Evolutionary conservation across 768 basidiomycete genomes (phyloP), one percentile per base, ranked within the genome.

Genomic region (Strobilomyces confusus): DNA sequence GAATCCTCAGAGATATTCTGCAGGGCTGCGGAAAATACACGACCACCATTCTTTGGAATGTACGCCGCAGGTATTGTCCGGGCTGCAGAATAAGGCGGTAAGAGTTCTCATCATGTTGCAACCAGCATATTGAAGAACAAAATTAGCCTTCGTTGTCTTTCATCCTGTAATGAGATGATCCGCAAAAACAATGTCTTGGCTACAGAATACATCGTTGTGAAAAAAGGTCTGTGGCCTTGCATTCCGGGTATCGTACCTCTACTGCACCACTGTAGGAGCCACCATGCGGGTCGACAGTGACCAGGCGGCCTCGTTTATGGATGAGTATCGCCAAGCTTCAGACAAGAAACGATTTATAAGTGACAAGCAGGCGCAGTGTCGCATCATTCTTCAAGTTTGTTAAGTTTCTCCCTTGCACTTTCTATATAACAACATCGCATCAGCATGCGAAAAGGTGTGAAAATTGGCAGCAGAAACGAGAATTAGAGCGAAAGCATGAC

Each of bases 11-110:
- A 40, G 5, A 15, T 20, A 19, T n/a, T 7, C 12, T 8, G 20
- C 25, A 59, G 59, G 19, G 42, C 6, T 61, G 58, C 34, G 54
- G 49, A 19, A 56, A 51, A 36, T 33, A 34, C 2, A 22, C 46
- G 1, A 38, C 9, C 17, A 29, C 11, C 0, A 15, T 56, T n/a
- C 15, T 53, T 25, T 60, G 59, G 52, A 33, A 20, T 0, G 26
- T 59, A 7, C 58, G 54, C n/a, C 59, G 46, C 32, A 58, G 56
- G 37, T 62, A 54, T 38, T 61, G 61, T n/a, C 38, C 40, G 4
- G 37, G 20, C 15, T 57, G 47, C 20, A 36, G 25, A 45, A 6
- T 26, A 15, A 34, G 20, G 30, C 14, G n/a, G 54, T 48, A 48
- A 20, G 37, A 1, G 33, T 30, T 22, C 12, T 9, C 30, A 12